Evolutionary conservation across 148 eudicot genomes (phyloP), one percentile per base, ranked within the genome.

Genomic region (Vaccinium corymbosum): DNA sequence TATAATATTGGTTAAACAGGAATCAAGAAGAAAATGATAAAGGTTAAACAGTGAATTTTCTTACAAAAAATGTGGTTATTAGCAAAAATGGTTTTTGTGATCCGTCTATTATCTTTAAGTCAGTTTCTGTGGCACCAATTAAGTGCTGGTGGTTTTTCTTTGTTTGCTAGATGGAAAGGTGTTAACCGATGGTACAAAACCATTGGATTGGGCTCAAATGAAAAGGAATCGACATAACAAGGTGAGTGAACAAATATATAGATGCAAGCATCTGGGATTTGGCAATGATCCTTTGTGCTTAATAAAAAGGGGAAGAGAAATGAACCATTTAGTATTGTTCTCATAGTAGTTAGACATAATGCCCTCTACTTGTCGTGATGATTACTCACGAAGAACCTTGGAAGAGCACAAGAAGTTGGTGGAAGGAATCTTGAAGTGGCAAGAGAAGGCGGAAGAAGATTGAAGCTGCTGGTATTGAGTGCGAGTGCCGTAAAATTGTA

Each of bases 391-490:
- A 94, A 90, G 95, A 83, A 94, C 98, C 75, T 79, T 89, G 80
- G 98, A 91, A 84, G 90, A 91, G 89, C 94, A 94, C 53, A 87
- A 88, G 87, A 96, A 94, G 76, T 87, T 94, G 90, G 88, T 94
- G 81, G 89, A 90, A 85, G 85, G 91, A 87, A 87, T 94, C 81
- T 55, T 94, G 86, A 93, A 91, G 90, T 86, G 91, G 57, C 88
- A 84, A 85, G 84, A 93, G 89, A 81, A 90, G 97, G 80, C 88
- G 88, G 52, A 92, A 91, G 92, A 92, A 86, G 89, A 91, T 94
- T 46, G 92, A 89, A 85, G 98, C 92, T 76, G 95, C 97, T 87
- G 99, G 99, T 82, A 92, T 94, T 71, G 98, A 96, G 20, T 96
- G 94, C 46, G 94, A 94, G 87, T 93, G 97, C 86, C 97, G 97